A percentile compares a stretch with the other conserved stretches of the same genome.
Evolutionary conservation across 345 rosid species (phyloP).

Genomic region (Moricandia moricandioides): DNA sequence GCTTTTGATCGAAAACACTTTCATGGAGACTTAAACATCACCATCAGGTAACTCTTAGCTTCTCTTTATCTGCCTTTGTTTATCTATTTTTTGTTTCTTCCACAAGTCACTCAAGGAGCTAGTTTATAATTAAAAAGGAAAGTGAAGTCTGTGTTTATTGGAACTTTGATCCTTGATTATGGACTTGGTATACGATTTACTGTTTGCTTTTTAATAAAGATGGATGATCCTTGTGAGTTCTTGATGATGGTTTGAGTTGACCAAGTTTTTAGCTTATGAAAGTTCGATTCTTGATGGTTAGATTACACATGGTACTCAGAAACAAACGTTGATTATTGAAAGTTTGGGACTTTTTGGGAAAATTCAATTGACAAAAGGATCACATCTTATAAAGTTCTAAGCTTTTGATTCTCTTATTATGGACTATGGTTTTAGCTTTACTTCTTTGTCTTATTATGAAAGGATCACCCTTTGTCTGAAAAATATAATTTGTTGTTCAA

Average conservation of each 20-base stretch:
- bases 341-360: not conserved
- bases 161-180: conserved; percentile 19
- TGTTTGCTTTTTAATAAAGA: not conserved
- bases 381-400: conserved; percentile 10
- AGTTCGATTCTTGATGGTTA: conserved; percentile 11
- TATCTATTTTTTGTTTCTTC: conserved; percentile 6
- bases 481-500: not conserved
- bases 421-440: conserved; percentile 9
- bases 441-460: not conserved
- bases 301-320: not conserved
- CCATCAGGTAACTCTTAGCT: conserved; percentile 28
- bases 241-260: conserved; percentile 27
- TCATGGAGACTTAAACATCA: conserved; percentile 33
- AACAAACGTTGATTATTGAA: not conserved
- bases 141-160: not conserved
- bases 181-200: not conserved
- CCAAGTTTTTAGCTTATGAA: conserved; percentile 23
- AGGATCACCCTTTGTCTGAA: not conserved
- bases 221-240: conserved; percentile 18
- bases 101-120: conserved; percentile 25
- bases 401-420: conserved; percentile 7
- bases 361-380: not conserved
- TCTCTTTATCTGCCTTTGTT: not conserved
- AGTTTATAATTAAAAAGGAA: not conserved
- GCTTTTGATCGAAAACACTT: conserved; percentile 7